A percentile compares a stretch with the other conserved stretches of the same genome.
These are phyloP conservation scores for Calonectria ilicicola DNA, from an alignment of 2,329 filamentous ascomycete species.

Conservation along the genomic window DNA sequence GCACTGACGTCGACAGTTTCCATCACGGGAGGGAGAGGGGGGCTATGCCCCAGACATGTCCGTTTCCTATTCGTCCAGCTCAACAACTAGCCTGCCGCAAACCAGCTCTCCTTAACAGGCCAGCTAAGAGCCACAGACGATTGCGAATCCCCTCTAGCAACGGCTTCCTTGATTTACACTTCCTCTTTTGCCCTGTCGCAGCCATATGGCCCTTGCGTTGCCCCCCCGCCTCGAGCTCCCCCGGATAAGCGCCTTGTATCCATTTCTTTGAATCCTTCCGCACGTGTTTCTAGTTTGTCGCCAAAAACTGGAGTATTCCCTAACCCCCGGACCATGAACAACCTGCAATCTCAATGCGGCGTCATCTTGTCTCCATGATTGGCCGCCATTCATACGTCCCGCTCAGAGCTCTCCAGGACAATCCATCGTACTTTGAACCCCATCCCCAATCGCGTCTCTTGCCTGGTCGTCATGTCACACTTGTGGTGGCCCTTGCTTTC, in stretches of 20 bases:
- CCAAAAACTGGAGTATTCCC: not conserved
- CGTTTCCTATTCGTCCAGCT: conserved; percentile 1
- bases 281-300: not conserved
- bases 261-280: conserved; percentile 6
- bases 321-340: not conserved
- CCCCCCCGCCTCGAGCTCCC: not conserved
- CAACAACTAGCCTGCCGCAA: not conserved
- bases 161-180: not conserved
- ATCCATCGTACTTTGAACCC: not conserved
- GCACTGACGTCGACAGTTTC: not conserved
- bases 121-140: not conserved
- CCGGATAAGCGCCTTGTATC: not conserved
- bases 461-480: not conserved
- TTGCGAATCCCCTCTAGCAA: not conserved
- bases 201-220: not conserved
- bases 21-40: not conserved
- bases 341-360: conserved; percentile 20
- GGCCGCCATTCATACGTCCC: not conserved
- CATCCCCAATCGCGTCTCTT: conserved; percentile 1
- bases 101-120: not conserved
- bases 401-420: not conserved
- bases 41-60: not conserved
- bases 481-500: conserved; percentile 6
- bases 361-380: not conserved
- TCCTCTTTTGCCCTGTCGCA: not conserved